These are phyloP conservation scores for Candida argentea DNA, from an alignment of 805 yeast genomes.

Conservation along the genomic window DNA sequence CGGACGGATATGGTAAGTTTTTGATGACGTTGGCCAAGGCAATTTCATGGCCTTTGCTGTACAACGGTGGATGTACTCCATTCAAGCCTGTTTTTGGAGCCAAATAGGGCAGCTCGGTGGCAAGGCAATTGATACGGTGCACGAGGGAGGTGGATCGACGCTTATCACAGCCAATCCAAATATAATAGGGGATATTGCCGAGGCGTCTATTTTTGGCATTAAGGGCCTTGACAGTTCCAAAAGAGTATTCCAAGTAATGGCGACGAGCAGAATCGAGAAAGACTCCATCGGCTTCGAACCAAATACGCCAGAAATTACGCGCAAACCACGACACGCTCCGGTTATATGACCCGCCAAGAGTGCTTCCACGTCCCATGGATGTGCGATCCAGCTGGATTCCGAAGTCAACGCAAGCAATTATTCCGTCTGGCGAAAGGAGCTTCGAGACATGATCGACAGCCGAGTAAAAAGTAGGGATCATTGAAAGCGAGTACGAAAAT, in stretches of 20 bases:
- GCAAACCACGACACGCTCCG: constrained; percentile 70
- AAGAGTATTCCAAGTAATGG: constrained; percentile 71
- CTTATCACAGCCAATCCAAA: constrained; percentile 62
- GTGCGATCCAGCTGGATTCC: constrained; percentile 65
- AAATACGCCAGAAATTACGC: constrained; percentile 75
- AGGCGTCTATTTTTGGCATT: constrained; percentile 54
- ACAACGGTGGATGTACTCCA: constrained; percentile 14
- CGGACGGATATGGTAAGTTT: constrained; percentile 69
- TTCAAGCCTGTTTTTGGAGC: constrained; percentile 41
- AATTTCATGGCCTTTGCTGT: constrained; percentile 70
- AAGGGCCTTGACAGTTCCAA: constrained; percentile 70
- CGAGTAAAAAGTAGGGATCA: constrained; percentile 78
- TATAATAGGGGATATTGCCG: constrained; percentile 73
- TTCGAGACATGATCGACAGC: constrained; percentile 59
- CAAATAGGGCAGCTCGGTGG: constrained; percentile 74
- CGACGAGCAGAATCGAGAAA: constrained; percentile 73
- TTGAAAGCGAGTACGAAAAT: constrained; percentile 70
- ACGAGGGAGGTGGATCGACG: constrained; percentile 30
- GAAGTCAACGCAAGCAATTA: constrained; percentile 67
- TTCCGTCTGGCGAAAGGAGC: constrained; percentile 45
- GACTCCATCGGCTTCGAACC: constrained; percentile 82
- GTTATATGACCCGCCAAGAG: constrained; percentile 63
- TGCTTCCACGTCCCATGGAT: constrained; percentile 57
- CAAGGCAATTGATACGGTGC: constrained; percentile 61
- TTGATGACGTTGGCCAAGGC: constrained; percentile 52